A percentile compares a stretch with the other conserved stretches of the same genome.
These are phyloP conservation scores for Apiospora aurea DNA, from an alignment of 2,329 filamentous ascomycete genomes.

Conservation along the genomic window DNA sequence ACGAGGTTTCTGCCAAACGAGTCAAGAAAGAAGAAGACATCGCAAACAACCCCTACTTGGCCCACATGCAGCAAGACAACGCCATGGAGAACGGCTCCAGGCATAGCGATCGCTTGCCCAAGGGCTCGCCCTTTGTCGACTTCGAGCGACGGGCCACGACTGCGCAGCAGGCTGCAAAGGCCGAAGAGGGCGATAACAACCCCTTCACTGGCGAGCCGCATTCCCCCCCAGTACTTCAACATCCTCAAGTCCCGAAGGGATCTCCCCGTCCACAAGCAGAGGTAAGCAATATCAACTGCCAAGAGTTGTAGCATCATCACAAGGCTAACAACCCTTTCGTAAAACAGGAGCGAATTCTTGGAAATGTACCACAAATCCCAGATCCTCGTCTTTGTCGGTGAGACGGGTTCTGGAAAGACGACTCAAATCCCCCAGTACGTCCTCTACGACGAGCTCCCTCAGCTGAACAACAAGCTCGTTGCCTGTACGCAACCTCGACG, in stretches of 20 bases:
- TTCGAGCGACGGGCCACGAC: constrained; percentile 85
- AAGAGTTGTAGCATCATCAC: constrained; percentile 53
- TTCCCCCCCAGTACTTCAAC: constrained; percentile 84
- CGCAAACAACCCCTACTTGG: constrained; percentile 82
- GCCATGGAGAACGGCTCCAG: constrained; percentile 46
- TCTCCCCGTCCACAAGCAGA: constrained; percentile 90
- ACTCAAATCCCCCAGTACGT: constrained; percentile 99
- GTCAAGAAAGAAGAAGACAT: constrained; percentile 36
- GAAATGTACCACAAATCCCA: constrained; percentile 91
- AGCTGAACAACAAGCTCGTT: constrained; percentile 85
- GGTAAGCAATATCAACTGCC: constrained; percentile 57
- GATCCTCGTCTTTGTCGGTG: constrained; percentile 97
- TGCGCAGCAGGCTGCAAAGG: constrained; percentile 72
- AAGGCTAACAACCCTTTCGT: not conserved
- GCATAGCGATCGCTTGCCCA: constrained; percentile 38
- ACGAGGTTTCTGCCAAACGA: constrained; percentile 19
- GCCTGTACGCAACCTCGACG: constrained; percentile 97
- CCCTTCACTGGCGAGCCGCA: constrained; percentile 83
- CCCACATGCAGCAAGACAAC: constrained; percentile 78
- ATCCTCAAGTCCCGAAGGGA: constrained; percentile 86
- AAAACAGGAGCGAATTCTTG: constrained; percentile 75
- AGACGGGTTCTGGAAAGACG: constrained; percentile 99
- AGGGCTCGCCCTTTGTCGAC: constrained; percentile 61
- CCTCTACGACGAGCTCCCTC: constrained; percentile 93
- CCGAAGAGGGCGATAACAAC: constrained; percentile 83